phyloP scores from a whole-genome alignment of 2,329 filamentous ascomycete genomes.

The Westerdykella aurantiaca region DNA sequence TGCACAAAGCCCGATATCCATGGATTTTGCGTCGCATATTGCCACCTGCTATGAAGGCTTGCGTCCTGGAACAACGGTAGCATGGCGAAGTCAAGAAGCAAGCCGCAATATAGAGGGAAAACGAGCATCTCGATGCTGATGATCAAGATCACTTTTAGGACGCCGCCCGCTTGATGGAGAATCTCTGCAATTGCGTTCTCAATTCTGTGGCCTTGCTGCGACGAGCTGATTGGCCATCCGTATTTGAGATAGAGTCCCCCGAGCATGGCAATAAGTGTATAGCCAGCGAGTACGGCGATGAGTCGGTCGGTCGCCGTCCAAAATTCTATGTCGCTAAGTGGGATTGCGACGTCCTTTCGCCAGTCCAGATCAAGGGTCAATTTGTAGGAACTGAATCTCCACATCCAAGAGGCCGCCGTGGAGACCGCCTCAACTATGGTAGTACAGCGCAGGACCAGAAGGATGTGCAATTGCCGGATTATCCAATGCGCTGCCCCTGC shows the following conservation, averaged over 20 bases:
- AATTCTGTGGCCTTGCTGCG: slow-evolving; percentile 49
- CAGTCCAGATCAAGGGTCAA: slow-evolving; percentile 32
- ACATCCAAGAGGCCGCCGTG: slow-evolving; percentile 20
- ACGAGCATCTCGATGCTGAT: slow-evolving; percentile 99
- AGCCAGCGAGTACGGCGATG: slow-evolving; percentile 76
- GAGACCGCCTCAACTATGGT: slow-evolving; percentile 2
- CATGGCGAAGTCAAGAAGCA: slow-evolving; percentile 81
- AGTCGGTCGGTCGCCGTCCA: slow-evolving; percentile 52
- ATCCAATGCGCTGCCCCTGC: slow-evolving; percentile 12
- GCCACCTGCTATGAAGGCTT: slow-evolving; percentile 67
- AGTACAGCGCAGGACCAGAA: slow-evolving; percentile 2
- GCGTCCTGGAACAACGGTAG: slow-evolving; percentile 82
- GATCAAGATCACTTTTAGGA: slow-evolving; percentile 95
- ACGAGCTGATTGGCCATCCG: slow-evolving; percentile 61
- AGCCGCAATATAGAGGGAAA: slow-evolving; percentile 91
- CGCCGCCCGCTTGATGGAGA: slow-evolving; percentile 87
- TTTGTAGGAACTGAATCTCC: slow-evolving; percentile 33
- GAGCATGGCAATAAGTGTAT: slow-evolving; percentile 66
- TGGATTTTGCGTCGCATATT: slow-evolving; percentile 73
- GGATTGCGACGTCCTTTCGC: slow-evolving; percentile 14
- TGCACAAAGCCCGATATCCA: slow-evolving; percentile 92
- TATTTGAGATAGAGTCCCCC: slow-evolving; percentile 75
- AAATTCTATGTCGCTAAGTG: slow-evolving; percentile 32
- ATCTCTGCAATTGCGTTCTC: slow-evolving; percentile 77
- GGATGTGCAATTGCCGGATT: slow-evolving; percentile 12